Percentiles rank a stretch among this genome's conserved stretches.
These are phyloP conservation scores for Calonectria honghensis DNA, from an alignment of 2,329 filamentous ascomycete genomes.

Conservation along the genomic window DNA sequence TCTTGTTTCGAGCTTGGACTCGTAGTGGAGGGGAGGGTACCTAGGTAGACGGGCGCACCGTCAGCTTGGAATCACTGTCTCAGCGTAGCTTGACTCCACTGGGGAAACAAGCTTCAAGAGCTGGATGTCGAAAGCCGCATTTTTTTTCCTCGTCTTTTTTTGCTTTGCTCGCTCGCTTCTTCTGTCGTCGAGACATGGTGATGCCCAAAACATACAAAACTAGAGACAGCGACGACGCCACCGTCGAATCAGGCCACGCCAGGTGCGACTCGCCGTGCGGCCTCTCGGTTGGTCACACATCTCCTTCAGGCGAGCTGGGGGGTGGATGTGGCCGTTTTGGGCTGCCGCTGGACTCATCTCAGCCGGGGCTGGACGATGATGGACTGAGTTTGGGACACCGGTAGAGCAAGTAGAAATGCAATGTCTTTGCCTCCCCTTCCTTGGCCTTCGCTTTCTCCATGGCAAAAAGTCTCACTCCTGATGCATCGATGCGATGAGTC, in stretches of 20 bases:
- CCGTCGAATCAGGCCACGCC: constrained; percentile 38
- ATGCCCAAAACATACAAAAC: constrained; percentile 26
- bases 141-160: neutral
- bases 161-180: constrained; percentile 19
- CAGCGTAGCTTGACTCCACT: constrained; percentile 7
- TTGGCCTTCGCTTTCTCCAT: constrained; percentile 1
- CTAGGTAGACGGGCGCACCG: constrained; percentile 18
- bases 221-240: constrained; percentile 16
- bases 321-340: constrained; percentile 29
- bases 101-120: constrained; percentile 17
- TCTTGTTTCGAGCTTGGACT: constrained; percentile 19
- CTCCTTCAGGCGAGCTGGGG: constrained; percentile 32
- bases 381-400: constrained; percentile 21
- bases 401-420: constrained; percentile 20
- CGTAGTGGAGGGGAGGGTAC: constrained; percentile 18
- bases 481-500: constrained; percentile 8
- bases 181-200: constrained; percentile 18
- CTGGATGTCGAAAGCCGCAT: constrained; percentile 9
- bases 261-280: constrained; percentile 26
- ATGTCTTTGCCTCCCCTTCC: constrained; percentile 28
- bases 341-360: constrained; percentile 27
- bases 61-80: constrained; percentile 25
- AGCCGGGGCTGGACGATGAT: constrained; percentile 22
- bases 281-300: constrained; percentile 32
- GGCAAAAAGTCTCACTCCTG: constrained; percentile 4